Evolutionary conservation across 192 early-diverging fungal genomes (phyloP).

Genomic region (Helicostylum pulchrum): DNA sequence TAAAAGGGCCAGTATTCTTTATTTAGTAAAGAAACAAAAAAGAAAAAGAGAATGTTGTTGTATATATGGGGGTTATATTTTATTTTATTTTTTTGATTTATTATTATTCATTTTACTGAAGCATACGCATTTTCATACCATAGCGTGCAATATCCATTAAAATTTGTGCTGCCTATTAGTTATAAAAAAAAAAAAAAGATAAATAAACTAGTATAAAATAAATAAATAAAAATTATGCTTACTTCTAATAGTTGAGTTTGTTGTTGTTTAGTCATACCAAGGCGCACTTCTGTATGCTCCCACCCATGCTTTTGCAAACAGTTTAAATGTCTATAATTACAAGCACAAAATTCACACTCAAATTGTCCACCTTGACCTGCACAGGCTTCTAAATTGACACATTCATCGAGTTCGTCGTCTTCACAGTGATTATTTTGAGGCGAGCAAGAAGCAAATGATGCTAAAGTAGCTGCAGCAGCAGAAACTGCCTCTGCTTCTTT

Average conservation of each 20-base stretch:
- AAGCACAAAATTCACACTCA: constrained; percentile 10
- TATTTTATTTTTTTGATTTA: too few species aligned
- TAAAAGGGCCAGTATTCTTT: neutral
- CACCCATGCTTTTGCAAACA: constrained; percentile 16
- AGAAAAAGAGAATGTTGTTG: too few species aligned
- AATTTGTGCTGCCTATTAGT: constrained; percentile 28
- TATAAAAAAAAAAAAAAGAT: neutral
- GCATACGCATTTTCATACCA: constrained; percentile 18
- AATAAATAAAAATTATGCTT: neutral
- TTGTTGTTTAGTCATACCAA: constrained; percentile 17
- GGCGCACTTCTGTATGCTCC: constrained; percentile 7
- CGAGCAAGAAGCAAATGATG: constrained; percentile 23
- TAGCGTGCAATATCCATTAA: constrained; percentile 30
- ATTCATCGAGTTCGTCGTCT: constrained; percentile 12
- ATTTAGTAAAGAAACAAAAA: too few species aligned
- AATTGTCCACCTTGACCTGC: constrained; percentile 2
- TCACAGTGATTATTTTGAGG: neutral
- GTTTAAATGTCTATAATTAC: constrained; percentile 10
- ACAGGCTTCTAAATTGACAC: constrained; percentile 14
- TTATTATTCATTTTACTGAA: constrained; percentile 6
- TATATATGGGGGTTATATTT: too few species aligned
- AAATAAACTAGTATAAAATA: neutral
- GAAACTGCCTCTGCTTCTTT: constrained; percentile 26
- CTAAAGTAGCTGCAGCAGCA: constrained; percentile 28
- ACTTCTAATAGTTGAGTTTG: constrained; percentile 32